Percentiles rank a stretch among this genome's conserved stretches.
phyloP scores from a whole-genome alignment of 2,329 filamentous ascomycete genomes.

The Penicillium rolfsii region DNA sequence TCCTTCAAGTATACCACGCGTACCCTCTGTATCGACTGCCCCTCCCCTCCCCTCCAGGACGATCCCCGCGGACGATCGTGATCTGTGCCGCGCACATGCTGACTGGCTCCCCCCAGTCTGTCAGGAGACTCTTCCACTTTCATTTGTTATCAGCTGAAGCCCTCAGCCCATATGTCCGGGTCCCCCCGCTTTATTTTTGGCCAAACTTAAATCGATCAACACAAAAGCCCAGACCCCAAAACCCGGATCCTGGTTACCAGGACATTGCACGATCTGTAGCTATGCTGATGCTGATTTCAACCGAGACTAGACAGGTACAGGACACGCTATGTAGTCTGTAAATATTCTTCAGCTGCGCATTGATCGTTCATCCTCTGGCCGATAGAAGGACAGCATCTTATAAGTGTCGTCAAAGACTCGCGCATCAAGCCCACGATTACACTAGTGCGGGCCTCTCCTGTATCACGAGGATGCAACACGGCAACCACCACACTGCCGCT shows the following conservation, averaged over 20 bases:
- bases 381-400: not conserved
- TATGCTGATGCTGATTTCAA: not conserved
- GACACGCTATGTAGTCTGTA: not conserved
- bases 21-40: not conserved
- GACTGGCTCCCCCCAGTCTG: slow-evolving; percentile 17
- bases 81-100: slow-evolving; percentile 7
- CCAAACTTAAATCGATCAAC: slow-evolving; percentile 10
- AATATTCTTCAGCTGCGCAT: not conserved
- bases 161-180: not conserved
- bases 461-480: slow-evolving; percentile 20
- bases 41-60: not conserved
- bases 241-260: not conserved
- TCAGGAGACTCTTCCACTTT: slow-evolving; percentile 28
- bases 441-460: slow-evolving; percentile 2
- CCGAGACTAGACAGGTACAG: not conserved
- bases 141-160: slow-evolving; percentile 28
- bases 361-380: not conserved
- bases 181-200: slow-evolving; percentile 20
- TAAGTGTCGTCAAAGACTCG: not conserved
- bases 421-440: not conserved
- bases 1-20: not conserved
- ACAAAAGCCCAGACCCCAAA: not conserved
- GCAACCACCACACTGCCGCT: slow-evolving; percentile 5
- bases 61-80: slow-evolving; percentile 21
- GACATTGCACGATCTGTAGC: not conserved